Evolutionary conservation across 805 yeast genomes (phyloP).

Genomic region (Yamadazyma insecticola): DNA sequence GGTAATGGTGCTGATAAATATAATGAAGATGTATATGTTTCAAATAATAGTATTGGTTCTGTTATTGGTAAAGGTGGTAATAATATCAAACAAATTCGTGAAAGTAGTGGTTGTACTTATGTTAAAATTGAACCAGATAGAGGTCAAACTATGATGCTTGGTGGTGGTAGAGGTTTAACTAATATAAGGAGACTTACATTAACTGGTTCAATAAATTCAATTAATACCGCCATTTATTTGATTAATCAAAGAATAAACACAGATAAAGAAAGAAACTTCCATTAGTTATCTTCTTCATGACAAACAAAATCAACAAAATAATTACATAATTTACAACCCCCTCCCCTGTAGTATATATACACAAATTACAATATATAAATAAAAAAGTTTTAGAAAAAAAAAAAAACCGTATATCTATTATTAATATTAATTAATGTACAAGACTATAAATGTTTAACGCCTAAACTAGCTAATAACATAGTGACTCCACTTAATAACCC

Average conservation of each 20-base stretch:
- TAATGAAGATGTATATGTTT: conserved; percentile 69
- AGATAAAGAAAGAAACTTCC: conserved; percentile 54
- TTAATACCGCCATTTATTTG: conserved; percentile 67
- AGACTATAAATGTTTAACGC: conserved; percentile 31
- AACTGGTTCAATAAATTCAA: conserved; percentile 61
- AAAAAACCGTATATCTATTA: neutral
- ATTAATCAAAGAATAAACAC: conserved; percentile 68
- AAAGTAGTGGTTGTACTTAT: conserved; percentile 65
- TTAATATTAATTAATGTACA: no score
- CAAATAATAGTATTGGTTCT: conserved; percentile 74
- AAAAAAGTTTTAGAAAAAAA: no score
- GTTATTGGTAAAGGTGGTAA: conserved; percentile 86
- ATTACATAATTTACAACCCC: no score
- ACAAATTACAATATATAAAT: neutral
- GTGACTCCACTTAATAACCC: conserved; percentile 82
- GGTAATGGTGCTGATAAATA: conserved; percentile 46
- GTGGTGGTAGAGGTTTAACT: conserved; percentile 40
- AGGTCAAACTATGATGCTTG: conserved; percentile 45
- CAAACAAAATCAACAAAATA: no score
- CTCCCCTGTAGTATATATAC: neutral
- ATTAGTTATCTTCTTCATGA: no score
- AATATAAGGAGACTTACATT: conserved; percentile 57
- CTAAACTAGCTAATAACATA: conserved; percentile 69
- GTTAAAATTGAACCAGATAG: conserved; percentile 65
- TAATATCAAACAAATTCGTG: conserved; percentile 72